Evolutionary conservation across 1,284 basidiomycete species (phyloP), one percentile per base, ranked within the genome.

Genomic region (Puccinia hordei): DNA sequence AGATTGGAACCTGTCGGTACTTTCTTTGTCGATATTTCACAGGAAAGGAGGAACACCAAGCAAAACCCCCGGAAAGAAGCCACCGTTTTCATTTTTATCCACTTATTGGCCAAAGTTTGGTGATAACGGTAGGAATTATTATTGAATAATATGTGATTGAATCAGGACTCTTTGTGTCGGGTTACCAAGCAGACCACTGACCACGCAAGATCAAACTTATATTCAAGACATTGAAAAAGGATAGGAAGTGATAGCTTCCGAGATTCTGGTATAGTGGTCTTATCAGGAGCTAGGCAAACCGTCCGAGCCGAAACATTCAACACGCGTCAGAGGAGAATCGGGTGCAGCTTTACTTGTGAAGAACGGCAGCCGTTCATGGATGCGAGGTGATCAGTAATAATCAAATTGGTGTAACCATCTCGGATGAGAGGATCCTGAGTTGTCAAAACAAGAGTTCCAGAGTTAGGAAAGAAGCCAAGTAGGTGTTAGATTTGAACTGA

Each of bases 21-120:
- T 17, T 44, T 33, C 41, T 22, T 66, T 19, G 63, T 46, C 41
- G 41, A 46, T 27, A 66, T 46, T 46, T 66, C 63, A 22, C 41
- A 66, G 41, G 63, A 46, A 44, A 66, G 27, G 41, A 19, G 41
- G 41, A 66, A 12, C n/a, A 66, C n/a, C 41, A 66, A 46, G 63
- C 63, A 66, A 63, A 63, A 33, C 15, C 44, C 38, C n/a, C 63
- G 63, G n/a, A 66, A 66, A 46, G 63, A 66, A 46, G 63, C n/a
- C 8, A 46, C 10, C 13, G 41, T 27, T 12, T 66, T 46, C 63
- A 66, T 66, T 66, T 12, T 2, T 4, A 9, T n/a, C 41, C 41
- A 66, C 8, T n/a, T 30, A 2, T 38, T 41, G 15, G 19, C 2
- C 15, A 19, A 38, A 65, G 38, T 22, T 8, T 41, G 1, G 53